Evolutionary conservation across 1,284 basidiomycete species (phyloP).

Genomic region (Serendipita sp.): DNA sequence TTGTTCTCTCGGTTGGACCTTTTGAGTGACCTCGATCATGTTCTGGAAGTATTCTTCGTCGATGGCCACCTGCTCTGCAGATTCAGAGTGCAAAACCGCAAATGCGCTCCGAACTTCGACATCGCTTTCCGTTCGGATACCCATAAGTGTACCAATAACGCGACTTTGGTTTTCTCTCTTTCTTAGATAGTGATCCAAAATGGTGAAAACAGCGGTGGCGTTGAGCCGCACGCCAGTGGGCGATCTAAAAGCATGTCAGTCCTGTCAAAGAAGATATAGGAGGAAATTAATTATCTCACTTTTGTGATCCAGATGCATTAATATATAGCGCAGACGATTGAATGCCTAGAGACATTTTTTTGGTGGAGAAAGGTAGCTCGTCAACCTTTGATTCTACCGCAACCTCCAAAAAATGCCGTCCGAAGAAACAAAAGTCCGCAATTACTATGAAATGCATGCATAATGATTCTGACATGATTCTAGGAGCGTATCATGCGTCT

Average conservation of each 20-base stretch:
- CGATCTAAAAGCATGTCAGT: not conserved
- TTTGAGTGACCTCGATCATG: conserved; percentile 84
- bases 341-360: conserved; percentile 1
- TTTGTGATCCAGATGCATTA: not conserved
- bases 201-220: conserved; percentile 81
- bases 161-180: conserved; percentile 70
- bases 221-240: not conserved
- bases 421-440: conserved; percentile 67
- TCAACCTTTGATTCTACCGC: not conserved
- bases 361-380: not conserved
- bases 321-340: not conserved
- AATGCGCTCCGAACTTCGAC: conserved; percentile 70
- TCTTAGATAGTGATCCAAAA: conserved; percentile 94
- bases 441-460: not conserved
- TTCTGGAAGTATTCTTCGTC: conserved; percentile 93
- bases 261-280: not conserved
- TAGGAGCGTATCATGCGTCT: conserved; percentile 69
- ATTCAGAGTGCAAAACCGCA: conserved; percentile 85
- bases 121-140: conserved; percentile 60
- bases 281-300: not conserved
- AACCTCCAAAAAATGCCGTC: conserved; percentile 44
- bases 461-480: not conserved
- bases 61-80: conserved; percentile 80
- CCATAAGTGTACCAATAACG: conserved; percentile 93
- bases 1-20: conserved; percentile 70